Evolutionary conservation across 2,329 filamentous ascomycete species (phyloP), one percentile per base, ranked within the genome.

Genomic region (Sclerotinia trifoliorum): DNA sequence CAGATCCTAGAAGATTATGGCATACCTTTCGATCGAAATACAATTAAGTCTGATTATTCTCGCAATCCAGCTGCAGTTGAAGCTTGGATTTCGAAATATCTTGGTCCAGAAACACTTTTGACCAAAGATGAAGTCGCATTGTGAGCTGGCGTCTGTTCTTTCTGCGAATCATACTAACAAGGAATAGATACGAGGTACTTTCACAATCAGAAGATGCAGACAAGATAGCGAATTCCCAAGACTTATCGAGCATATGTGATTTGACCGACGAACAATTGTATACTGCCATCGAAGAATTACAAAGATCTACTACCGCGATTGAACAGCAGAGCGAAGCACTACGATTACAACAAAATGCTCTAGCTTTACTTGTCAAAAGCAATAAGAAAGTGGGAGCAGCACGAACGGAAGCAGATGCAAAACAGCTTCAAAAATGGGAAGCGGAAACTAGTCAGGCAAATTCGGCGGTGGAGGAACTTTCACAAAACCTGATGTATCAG

Each of bases 241-340:
- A 86, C 71, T 72, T 84, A n/a, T 79, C 81, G 5, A 74, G 79
- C 44, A 78, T 84, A 46, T 83, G 83, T 66, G 82, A 84, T 6
- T 77, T 90, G 57, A 79, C 81, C 19, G 88, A 91, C 68, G 80
- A 84, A 35, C 87, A 91, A 64, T 80, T 92, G 67, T 81, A 81
- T 65, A 78, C 80, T 52, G 89, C 90, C 21, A 86, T 90, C 62
- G 82, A 84, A 3, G 85, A 89, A 65, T 80, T 93, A n/a, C 83
- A 85, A 69, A 81, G 81, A 49, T 90, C 89, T 1, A 91, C 90
- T 0, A 83, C 83, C 24, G 84, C 83, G 24, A 90, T 92, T 39
- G 82, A 85, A 70, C 84, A 85, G 77, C 89, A 92, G 74, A 88
- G 84, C 39, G 85, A 87, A 74, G 81, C 83, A 0, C 76, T 92